Evolutionary conservation across 2,329 filamentous ascomycete species (phyloP), one percentile per base, ranked within the genome.

Genomic region (Colletotrichum lini): DNA sequence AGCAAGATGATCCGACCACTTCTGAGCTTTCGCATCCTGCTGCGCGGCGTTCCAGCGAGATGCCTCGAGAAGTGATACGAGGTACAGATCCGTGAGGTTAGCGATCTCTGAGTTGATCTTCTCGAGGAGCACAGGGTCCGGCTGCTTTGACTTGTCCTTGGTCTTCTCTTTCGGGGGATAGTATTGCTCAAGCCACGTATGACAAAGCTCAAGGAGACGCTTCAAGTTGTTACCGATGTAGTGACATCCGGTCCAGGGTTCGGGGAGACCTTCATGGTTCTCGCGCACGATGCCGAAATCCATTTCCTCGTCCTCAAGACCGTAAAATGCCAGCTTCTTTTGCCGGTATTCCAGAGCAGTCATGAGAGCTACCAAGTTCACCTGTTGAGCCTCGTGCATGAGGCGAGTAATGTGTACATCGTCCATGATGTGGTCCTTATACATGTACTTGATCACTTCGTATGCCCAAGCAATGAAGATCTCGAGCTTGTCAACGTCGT

Each of bases 201-300:
- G 83, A 49, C 85, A 86, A 21, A 92, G 84, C 73, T 91, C 88
- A 30, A 89, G 83, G 18, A 91, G 84, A 21, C 89, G 88, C 77
- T 89, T 89, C 15, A 86, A 77, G 72, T 91, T 91, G 78, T 91
- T 91, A 61, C 90, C 87, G 66, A 91, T 84, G 73, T 86, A 89
- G 53, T 84, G 81, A 74, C 88, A 90, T 18, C 94, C 95, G 0
- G 95, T 98, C 96, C 96, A 99, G 54, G 95, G 93, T 71, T 94
- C 91, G 0, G 92, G 89, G 10, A 98, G 85, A 13, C 87, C 89
- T 23, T 91, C 87, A 77, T 94, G 95, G 54, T 89, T 88, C 18
- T 87, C 83, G 2, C 84, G 82, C 12, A 94, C 81, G 30, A 94
- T 88, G 8, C 92, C 92, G 74, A 92, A 84, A 59, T 90, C 85